phyloP scores from a whole-genome alignment of 2,329 filamentous ascomycete genomes.

The Exophiala alcalophila region DNA sequence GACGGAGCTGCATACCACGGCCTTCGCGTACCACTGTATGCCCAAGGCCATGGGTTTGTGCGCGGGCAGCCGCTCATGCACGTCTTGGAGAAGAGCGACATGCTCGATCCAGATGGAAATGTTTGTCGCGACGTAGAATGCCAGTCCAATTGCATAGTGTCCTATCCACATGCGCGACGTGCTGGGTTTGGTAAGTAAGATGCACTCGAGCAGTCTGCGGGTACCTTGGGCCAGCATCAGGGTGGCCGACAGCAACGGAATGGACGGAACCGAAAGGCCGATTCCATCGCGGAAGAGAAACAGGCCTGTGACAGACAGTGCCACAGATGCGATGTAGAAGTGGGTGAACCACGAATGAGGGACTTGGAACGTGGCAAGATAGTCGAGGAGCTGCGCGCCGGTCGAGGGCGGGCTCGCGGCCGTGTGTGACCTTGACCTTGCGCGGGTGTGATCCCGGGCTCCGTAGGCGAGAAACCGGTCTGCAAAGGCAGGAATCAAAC shows the following conservation, averaged over 20 bases:
- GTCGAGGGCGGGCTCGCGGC: no score
- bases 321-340: constrained; percentile 74
- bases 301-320: constrained; percentile 71
- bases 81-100: constrained; percentile 19
- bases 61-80: background rate
- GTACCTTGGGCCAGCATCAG: constrained; percentile 73
- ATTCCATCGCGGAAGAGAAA: constrained; percentile 46
- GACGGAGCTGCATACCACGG: constrained; percentile 35
- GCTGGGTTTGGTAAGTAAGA: constrained; percentile 59
- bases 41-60: no score
- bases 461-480: constrained; percentile 61
- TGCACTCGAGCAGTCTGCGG: constrained; percentile 73
- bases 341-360: constrained; percentile 87
- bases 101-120: constrained; percentile 78
- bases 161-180: constrained; percentile 78
- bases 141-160: constrained; percentile 75
- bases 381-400: constrained; percentile 44
- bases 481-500: constrained; percentile 50
- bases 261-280: background rate
- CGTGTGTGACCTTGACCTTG: background rate
- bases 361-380: constrained; percentile 58
- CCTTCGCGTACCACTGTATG: constrained; percentile 9
- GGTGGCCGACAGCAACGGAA: constrained; percentile 44
- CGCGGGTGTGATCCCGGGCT: constrained; percentile 40
- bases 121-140: constrained; percentile 72